A percentile compares a stretch with the other conserved stretches of the same genome.
phyloP scores from a whole-genome alignment of 2,329 filamentous ascomycete species.

The Xylaria sp. region DNA sequence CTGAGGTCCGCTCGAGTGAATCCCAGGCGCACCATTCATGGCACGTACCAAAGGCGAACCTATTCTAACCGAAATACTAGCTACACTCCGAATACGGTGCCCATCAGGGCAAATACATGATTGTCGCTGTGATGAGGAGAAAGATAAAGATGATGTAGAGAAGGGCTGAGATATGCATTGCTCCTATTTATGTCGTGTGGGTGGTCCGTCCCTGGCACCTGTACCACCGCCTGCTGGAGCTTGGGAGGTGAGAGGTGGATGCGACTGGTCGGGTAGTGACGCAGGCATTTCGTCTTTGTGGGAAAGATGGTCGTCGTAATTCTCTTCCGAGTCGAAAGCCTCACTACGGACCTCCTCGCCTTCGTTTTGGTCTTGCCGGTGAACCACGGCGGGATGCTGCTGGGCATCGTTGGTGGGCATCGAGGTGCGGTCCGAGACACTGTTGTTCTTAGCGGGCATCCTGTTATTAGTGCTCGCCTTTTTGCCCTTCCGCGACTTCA shows the following conservation, averaged over 20 bases:
- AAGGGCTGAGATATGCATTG: neutral
- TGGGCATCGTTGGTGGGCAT: constrained; percentile 32
- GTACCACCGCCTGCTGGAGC: neutral
- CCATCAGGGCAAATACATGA: no score
- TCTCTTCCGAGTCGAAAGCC: constrained; percentile 47
- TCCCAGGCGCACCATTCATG: no score
- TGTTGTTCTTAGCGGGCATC: constrained; percentile 56
- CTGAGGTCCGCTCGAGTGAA: neutral
- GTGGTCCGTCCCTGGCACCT: constrained; percentile 13
- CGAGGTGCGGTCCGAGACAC: constrained; percentile 35
- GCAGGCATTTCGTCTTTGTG: constrained; percentile 17
- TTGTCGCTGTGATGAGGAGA: no score
- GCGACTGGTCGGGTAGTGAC: neutral
- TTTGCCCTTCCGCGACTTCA: constrained; percentile 88
- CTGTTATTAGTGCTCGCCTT: constrained; percentile 74
- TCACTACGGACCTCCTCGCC: constrained; percentile 42
- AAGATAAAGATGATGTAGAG: no score
- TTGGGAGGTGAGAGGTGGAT: neutral
- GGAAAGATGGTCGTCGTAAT: constrained; percentile 44
- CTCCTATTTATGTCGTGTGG: constrained; percentile 9
- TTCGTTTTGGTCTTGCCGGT: constrained; percentile 38
- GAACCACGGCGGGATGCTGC: constrained; percentile 26
- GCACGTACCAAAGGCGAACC: no score
- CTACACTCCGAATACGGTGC: no score
- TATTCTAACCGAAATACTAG: no score